Conservation (phyloP, 2,329 filamentous ascomycete genomes). For the Zalaria sp. region DNA sequence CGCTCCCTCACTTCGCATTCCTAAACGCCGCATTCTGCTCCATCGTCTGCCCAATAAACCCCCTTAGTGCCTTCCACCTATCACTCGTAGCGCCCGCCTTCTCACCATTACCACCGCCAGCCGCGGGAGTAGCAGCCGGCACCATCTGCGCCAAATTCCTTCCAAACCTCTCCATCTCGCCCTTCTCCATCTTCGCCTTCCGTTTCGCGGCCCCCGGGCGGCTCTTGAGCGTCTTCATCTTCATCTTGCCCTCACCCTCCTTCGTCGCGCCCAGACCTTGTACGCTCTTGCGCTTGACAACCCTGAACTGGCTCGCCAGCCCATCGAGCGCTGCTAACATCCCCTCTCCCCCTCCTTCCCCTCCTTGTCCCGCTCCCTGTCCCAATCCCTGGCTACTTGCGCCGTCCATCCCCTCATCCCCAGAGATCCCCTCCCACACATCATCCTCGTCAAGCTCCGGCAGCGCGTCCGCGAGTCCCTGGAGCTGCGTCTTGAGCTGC, state of each 20-base stretch:
- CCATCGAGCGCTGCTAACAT: constrained; percentile 3
- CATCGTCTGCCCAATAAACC: constrained; percentile 76
- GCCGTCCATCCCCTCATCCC: constrained; percentile 10
- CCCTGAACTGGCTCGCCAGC: constrained; percentile 9
- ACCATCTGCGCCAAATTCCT: constrained; percentile 65
- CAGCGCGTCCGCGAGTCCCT: constrained; percentile 66
- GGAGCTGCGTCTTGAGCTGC: constrained; percentile 64
- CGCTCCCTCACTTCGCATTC: not conserved
- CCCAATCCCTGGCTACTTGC: no score
- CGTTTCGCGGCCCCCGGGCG: constrained; percentile 68
- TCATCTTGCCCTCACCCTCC: constrained; percentile 46
- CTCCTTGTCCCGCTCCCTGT: not conserved
- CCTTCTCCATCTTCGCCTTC: constrained; percentile 64
- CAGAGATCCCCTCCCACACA: constrained; percentile 20
- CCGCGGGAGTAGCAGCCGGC: not conserved
- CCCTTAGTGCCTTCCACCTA: constrained; percentile 69
- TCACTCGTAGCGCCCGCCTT: constrained; percentile 28
- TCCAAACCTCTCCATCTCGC: constrained; percentile 74
- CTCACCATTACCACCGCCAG: constrained; percentile 14
- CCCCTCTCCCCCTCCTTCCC: constrained; percentile 3
- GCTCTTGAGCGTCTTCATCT: constrained; percentile 60
- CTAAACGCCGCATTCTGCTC: constrained; percentile 70
- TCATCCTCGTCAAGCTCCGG: constrained; percentile 43
- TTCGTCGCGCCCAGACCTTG: constrained; percentile 5
- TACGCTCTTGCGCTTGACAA: constrained; percentile 7